Evolutionary conservation across 2,329 filamentous ascomycete genomes (phyloP).

Genomic region (Aspergillus sojae): DNA sequence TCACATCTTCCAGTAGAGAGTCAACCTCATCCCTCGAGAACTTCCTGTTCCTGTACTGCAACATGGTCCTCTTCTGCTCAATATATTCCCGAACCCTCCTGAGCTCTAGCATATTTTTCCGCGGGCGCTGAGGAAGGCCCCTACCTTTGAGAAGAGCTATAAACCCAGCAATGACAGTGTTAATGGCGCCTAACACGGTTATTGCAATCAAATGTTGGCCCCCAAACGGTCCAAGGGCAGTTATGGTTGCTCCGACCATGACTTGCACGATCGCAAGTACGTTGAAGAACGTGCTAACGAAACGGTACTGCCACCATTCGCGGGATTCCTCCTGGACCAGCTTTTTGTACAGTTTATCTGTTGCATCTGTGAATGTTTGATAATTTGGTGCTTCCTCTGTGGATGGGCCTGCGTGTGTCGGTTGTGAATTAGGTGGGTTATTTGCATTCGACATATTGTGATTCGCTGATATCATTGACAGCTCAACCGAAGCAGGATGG

Average conservation of each 20-base stretch:
- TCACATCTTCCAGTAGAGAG: neutral
- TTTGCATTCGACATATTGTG: neutral
- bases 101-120: slow-evolving; percentile 1
- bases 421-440: neutral
- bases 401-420: neutral
- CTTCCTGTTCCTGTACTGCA: neutral
- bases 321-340: neutral
- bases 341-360: neutral
- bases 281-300: neutral
- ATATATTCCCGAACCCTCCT: neutral
- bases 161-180: slow-evolving; percentile 5
- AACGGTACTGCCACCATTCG: neutral
- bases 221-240: neutral
- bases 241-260: neutral
- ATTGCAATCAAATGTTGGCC: neutral
- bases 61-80: neutral
- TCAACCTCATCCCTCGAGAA: neutral
- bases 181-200: slow-evolving; percentile 2
- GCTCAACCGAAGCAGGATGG: neutral
- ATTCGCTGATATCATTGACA: neutral
- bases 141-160: slow-evolving; percentile 9
- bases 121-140: slow-evolving; percentile 7
- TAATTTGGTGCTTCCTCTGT: neutral
- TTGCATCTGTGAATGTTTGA: neutral
- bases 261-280: neutral